These are phyloP conservation scores for Leishmania gerbilli DNA, from an alignment of 208 protist species.

Conservation along the genomic window DNA sequence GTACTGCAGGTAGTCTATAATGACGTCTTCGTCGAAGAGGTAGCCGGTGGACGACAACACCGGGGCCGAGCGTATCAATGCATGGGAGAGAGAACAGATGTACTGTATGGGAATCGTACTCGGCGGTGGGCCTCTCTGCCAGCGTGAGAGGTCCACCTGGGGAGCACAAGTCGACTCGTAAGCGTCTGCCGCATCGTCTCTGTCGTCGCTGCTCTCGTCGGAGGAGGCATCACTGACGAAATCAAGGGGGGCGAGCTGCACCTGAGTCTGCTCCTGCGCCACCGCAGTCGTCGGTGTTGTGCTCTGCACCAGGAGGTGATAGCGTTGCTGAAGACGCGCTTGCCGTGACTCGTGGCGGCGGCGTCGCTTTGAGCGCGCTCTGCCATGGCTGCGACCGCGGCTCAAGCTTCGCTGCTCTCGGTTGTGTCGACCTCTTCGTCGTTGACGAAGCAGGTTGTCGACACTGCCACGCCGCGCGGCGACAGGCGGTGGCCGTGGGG, in stretches of 20 bases:
- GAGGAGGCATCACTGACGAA: background rate
- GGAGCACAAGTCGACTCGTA: background rate
- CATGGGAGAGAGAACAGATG: slow-evolving; percentile 44
- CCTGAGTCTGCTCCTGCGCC: background rate
- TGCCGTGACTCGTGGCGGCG: slow-evolving; percentile 8
- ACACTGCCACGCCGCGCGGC: background rate
- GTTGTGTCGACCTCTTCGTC: background rate
- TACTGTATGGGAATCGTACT: slow-evolving; percentile 43
- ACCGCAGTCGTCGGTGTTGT: background rate
- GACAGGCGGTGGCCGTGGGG: background rate
- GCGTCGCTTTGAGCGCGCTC: slow-evolving; percentile 9
- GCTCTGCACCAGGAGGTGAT: slow-evolving; percentile 10
- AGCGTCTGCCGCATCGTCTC: background rate
- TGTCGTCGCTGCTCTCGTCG: background rate
- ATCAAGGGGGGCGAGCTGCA: slow-evolving; percentile 8
- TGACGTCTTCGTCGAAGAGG: slow-evolving; percentile 46
- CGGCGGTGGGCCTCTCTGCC: slow-evolving; percentile 35
- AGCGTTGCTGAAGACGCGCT: slow-evolving; percentile 15
- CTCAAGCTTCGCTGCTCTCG: slow-evolving; percentile 9
- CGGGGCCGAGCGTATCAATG: slow-evolving; percentile 38
- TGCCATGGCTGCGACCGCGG: slow-evolving; percentile 10
- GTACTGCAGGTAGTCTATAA: slow-evolving; percentile 39
- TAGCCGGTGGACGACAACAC: slow-evolving; percentile 51
- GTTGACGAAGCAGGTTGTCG: background rate
- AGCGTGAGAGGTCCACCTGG: slow-evolving; percentile 28